Evolutionary conservation across 1,139 yeast species (phyloP), one percentile per base, ranked within the genome.

Genomic region (Blastobotrys raffinosifermentans): DNA sequence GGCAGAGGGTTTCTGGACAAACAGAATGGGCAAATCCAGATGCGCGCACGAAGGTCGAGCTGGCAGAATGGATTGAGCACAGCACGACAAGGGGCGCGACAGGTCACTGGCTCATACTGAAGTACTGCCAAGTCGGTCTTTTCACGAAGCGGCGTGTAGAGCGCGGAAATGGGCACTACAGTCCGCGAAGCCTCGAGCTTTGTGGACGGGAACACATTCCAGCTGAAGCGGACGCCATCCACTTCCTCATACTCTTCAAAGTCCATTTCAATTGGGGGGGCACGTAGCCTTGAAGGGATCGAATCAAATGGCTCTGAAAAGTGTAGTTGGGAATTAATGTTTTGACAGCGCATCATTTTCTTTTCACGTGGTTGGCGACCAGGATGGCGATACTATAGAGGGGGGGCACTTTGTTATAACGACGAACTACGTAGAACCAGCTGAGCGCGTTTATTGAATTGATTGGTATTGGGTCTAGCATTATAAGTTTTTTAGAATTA

Each of bases 11-110:
- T 87, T 63, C 96, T 74, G 38, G 77, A 67, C 41, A 75, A 68
- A 73, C 99, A 91, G 52, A 81, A 75, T 23, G 86, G 94, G 55
- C 99, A 91, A 40, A 78, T 72, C 98, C 98, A 91, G 37, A 82
- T 70, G 38, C 84, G 84, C 26, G 85, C 73, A 31, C 82, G 70
- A 39, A 87, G 74, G 57, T 93, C 98, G 47, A 91, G 73, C 44
- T 79, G 80, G 60, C 71, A 66, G 66, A 80, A 89, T 17, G 96
- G 96, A 63, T 91, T 93, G 61, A 93, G 67, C 29, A 86, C 77
- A 14, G 93, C 80, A 51, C 85, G 78, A 72, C 99, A 91, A 43
- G 77, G 77, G 34, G 81, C 75, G 46, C 87, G 73, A 68, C 99
- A 91, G 36, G 78, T 69, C 37, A 82, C 80, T 6, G 99, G 98